Evolutionary conservation across 805 yeast genomes (phyloP).

Genomic region (Yarrowia sp.): DNA sequence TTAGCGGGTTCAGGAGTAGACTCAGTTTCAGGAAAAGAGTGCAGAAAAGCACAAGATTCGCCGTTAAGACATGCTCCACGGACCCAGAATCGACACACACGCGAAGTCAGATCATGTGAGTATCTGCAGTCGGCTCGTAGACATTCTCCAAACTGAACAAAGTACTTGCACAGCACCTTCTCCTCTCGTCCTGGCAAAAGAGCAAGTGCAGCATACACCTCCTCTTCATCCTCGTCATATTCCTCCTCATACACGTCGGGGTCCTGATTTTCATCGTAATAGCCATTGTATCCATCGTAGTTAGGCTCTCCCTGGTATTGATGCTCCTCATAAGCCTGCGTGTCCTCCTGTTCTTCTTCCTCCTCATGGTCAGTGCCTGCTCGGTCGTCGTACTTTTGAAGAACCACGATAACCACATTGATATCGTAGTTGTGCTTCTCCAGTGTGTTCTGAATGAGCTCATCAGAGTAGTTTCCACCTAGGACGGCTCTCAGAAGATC

Average conservation of each 20-base stretch:
- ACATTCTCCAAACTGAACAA: conserved; percentile 54
- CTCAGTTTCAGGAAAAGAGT: conserved; percentile 49
- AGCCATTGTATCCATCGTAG: conserved; percentile 1
- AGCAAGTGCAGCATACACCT: background rate
- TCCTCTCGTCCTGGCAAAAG: conserved; percentile 32
- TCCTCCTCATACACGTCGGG: conserved; percentile 22
- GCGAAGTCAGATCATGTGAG: conserved; percentile 55
- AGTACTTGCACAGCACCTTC: conserved; percentile 54
- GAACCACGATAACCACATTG: conserved; percentile 36
- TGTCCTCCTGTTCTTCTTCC: conserved; percentile 37
- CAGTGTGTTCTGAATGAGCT: conserved; percentile 51
- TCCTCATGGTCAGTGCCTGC: conserved; percentile 32
- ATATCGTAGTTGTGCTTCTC: conserved; percentile 52
- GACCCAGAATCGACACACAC: conserved; percentile 58
- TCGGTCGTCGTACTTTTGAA: conserved; percentile 15
- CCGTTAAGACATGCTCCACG: conserved; percentile 56
- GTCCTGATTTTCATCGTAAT: background rate
- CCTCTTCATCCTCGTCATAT: conserved; percentile 23
- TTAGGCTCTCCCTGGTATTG: background rate
- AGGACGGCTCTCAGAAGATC: conserved; percentile 51
- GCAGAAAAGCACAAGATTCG: conserved; percentile 53
- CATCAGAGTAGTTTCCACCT: conserved; percentile 48
- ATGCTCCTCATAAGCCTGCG: background rate
- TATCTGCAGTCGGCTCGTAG: conserved; percentile 56
- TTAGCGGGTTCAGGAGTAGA: conserved; percentile 8